These are phyloP conservation scores for Mallotus nudiflorus DNA, from an alignment of 345 rosid species.

Conservation along the genomic window DNA sequence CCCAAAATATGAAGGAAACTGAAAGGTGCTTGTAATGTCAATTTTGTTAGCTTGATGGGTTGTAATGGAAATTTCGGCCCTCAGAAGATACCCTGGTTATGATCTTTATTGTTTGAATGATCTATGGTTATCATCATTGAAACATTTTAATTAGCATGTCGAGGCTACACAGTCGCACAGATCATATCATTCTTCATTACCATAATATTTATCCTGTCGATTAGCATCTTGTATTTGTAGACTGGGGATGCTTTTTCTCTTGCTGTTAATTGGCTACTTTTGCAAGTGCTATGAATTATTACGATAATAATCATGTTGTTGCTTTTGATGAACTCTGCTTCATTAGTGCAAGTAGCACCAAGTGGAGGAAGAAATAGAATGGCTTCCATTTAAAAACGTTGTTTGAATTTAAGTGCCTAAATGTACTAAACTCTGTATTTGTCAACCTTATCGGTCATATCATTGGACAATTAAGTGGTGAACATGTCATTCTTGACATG, in stretches of 20 bases:
- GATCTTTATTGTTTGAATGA: background rate
- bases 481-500: background rate
- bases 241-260: background rate
- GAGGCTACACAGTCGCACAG: no score
- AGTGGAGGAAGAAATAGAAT: background rate
- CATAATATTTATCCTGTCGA: background rate
- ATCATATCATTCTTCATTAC: no score
- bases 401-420: no score
- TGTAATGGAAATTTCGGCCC: background rate
- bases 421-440: no score
- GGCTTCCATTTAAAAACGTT: no score
- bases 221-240: background rate
- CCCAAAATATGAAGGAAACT: conserved; percentile 75
- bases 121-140: background rate
- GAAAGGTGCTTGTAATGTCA: conserved; percentile 14
- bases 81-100: no score
- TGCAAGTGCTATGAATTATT: background rate
- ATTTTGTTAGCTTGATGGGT: conserved; percentile 1
- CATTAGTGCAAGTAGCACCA: background rate
- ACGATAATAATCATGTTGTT: background rate
- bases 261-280: background rate
- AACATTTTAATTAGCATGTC: no score
- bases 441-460: no score
- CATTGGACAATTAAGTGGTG: no score
- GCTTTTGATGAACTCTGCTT: background rate